These are phyloP conservation scores for Stropharia rugosoannulata DNA, from an alignment of 768 basidiomycete species.

Conservation along the genomic window DNA sequence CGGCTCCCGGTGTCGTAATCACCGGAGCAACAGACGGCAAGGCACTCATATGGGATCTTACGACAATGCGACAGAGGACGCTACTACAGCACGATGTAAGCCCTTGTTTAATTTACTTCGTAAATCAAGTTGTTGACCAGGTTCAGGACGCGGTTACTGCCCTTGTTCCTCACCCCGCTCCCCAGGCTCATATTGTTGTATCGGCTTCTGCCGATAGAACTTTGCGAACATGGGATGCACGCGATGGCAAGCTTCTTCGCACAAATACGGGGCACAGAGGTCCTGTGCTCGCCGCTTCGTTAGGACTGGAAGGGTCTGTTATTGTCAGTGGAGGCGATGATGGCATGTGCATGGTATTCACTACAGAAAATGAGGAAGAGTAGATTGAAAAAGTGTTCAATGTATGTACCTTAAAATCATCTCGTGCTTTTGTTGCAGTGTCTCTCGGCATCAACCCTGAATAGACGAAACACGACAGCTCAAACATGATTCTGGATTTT, in stretches of 20 bases:
- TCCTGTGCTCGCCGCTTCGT: slow-evolving; percentile 70
- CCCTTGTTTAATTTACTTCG: slow-evolving; percentile 8
- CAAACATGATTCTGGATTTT: too few relatives aligned
- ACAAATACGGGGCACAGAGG: slow-evolving; percentile 84
- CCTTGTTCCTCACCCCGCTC: slow-evolving; percentile 70
- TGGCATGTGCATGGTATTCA: slow-evolving; percentile 80
- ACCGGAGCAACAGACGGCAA: slow-evolving; percentile 94
- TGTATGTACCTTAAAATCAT: neutral
- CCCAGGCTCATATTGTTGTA: slow-evolving; percentile 75
- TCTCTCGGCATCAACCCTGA: too few relatives aligned
- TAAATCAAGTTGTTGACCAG: slow-evolving; percentile 6
- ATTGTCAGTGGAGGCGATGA: slow-evolving; percentile 92
- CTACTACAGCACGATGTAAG: slow-evolving; percentile 82
- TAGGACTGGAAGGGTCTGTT: slow-evolving; percentile 69
- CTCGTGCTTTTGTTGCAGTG: too few relatives aligned
- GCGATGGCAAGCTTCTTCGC: slow-evolving; percentile 74
- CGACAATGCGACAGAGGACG: slow-evolving; percentile 79
- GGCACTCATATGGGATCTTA: slow-evolving; percentile 92
- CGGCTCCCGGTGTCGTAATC: slow-evolving; percentile 64
- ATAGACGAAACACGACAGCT: too few relatives aligned
- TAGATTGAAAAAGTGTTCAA: neutral
- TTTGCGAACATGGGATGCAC: slow-evolving; percentile 90
- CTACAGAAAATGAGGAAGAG: slow-evolving; percentile 53
- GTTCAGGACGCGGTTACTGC: slow-evolving; percentile 84
- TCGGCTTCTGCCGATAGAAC: slow-evolving; percentile 87